Evolutionary conservation across 2,329 filamentous ascomycete genomes (phyloP).

Genomic region (Lecanicillium sp.): DNA sequence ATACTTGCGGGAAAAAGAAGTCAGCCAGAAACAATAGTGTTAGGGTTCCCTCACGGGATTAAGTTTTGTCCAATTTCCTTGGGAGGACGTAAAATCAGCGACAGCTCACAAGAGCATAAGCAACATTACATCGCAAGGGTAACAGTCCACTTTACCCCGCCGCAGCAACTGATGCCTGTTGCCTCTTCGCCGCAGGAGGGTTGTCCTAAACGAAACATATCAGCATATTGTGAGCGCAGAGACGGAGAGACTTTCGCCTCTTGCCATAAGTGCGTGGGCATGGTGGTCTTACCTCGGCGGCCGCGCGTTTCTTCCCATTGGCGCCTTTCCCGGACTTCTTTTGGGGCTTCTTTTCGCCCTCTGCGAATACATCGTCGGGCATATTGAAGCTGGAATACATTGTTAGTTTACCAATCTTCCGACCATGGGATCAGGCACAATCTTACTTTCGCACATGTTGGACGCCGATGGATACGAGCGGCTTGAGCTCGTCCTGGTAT

Average conservation of each 20-base stretch:
- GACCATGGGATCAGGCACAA: not conserved
- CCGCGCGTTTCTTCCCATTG: constrained; percentile 39
- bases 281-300: constrained; percentile 34
- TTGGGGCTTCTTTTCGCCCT: constrained; percentile 67
- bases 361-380: constrained; percentile 80
- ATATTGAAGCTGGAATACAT: constrained; percentile 57
- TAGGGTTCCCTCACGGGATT: constrained; percentile 2
- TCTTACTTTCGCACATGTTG: constrained; percentile 80
- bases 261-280: constrained; percentile 4
- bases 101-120: not conserved
- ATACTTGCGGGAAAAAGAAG: constrained; percentile 5
- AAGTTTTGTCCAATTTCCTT: constrained; percentile 1
- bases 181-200: constrained; percentile 31
- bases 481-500: constrained; percentile 65
- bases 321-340: constrained; percentile 42
- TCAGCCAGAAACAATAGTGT: constrained; percentile 8
- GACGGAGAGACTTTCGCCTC: not conserved
- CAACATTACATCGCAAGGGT: too few species aligned
- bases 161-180: constrained; percentile 32
- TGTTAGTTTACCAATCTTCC: constrained; percentile 9
- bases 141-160: constrained; percentile 22
- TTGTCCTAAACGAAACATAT: constrained; percentile 24
- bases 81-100: not conserved
- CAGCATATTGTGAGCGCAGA: constrained; percentile 15
- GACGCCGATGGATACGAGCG: constrained; percentile 57